Evolutionary conservation across 108 stramenopile species (phyloP), one percentile per base, ranked within the genome.

Genomic region (Phaeodactylum tricornutum): DNA sequence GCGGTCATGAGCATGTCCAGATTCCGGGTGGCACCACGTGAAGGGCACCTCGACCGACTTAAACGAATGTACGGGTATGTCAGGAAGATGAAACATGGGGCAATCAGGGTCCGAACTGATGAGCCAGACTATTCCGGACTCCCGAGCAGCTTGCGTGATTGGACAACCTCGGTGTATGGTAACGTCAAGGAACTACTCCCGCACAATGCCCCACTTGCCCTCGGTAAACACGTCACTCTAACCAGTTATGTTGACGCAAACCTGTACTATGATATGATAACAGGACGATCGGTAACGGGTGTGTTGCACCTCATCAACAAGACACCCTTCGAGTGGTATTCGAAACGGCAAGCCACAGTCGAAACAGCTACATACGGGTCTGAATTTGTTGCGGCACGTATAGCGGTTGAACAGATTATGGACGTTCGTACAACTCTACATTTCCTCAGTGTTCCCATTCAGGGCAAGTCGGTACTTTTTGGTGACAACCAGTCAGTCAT

Each of bases 21-120:
- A 1, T 70, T 70, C 0, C 47, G 63, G 27, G 66, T 49, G 12
- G 16, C 36, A 8, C 71, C 66, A 11, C 0, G 61, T 6, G 20
- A 57, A 8, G 71, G 71, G 0, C 71, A 72, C 39, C 20, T 72
- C 4, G 52, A 62, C 11, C 44, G 56, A 2, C 11, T 63, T 11
- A 52, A 53, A 32, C 54, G 44, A 0, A 61, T 71, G 35, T 64
- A 40, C n/a, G n/a, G n/a, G n/a, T n/a, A n/a, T n/a, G n/a, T n/a
- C n/a, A n/a, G n/a, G n/a, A n/a, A n/a, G n/a, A n/a, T n/a, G n/a
- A n/a, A n/a, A n/a, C n/a, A n/a, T 34, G 8, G 33, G 8, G 33
- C 33, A 11, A 34, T 34, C 33, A 34, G 33, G 33, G 8, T 34
- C 33, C 8, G 33, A 12, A 34, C 33, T 34, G 33, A 12, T 34